These are phyloP conservation scores for Paracorniculantispora psalliotae DNA, from an alignment of 2,329 filamentous ascomycete species.

Conservation along the genomic window DNA sequence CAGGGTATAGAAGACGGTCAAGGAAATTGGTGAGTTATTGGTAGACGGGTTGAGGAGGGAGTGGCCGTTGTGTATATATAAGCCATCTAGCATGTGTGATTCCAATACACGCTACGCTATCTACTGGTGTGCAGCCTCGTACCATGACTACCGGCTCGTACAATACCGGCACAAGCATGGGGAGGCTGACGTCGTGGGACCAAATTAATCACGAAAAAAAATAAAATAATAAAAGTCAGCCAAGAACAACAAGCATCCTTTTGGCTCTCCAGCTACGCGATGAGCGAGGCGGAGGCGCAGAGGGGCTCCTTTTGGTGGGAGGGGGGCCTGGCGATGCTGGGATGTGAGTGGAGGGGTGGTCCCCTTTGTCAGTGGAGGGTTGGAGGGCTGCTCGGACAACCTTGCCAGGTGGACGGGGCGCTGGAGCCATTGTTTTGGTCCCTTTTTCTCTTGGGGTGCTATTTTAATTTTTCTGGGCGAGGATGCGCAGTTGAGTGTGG, in stretches of 20 bases:
- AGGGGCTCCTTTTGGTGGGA: neutral
- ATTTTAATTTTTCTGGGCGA: neutral
- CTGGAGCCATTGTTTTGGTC: neutral
- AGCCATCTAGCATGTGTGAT: neutral
- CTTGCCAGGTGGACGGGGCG: neutral
- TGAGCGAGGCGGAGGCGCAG: conserved; percentile 2
- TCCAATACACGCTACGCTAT: no score
- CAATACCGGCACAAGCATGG: neutral
- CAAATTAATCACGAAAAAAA: no score
- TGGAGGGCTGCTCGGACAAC: conserved; percentile 6
- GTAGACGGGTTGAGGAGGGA: neutral
- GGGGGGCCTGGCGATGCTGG: neutral
- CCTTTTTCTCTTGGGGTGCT: neutral
- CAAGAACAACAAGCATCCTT: neutral
- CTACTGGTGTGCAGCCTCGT: neutral
- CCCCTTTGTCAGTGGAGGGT: neutral
- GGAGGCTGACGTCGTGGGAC: conserved; percentile 1
- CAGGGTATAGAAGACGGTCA: neutral
- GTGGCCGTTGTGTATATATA: neutral
- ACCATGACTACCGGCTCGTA: neutral
- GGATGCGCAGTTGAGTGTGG: no score
- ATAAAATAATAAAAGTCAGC: neutral
- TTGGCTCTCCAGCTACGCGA: neutral
- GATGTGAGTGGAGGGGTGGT: neutral
- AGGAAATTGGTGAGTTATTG: neutral